Conservation (phyloP, 192 early-diverging fungal genomes). For the Mortierella alpina region DNA sequence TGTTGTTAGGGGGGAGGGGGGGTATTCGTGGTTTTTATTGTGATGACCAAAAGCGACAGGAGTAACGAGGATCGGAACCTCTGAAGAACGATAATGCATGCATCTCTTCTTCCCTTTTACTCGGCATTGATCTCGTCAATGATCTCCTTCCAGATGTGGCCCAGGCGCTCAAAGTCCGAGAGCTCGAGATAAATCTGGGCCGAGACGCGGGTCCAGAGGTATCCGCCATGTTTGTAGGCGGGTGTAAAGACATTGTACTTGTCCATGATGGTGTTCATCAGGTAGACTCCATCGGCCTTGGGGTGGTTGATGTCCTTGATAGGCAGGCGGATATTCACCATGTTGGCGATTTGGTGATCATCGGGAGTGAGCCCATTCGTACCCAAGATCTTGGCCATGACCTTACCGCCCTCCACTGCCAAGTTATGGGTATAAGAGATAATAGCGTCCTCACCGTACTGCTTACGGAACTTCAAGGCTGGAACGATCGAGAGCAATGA, state of each 20-base stretch:
- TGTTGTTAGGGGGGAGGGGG: no score
- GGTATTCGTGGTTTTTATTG: no score
- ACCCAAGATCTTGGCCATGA: conserved; percentile 67
- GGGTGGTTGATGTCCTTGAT: conserved; percentile 32
- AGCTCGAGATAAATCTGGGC: conserved; percentile 68
- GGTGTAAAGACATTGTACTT: conserved; percentile 54
- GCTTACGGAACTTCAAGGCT: conserved; percentile 63
- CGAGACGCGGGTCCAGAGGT: conserved; percentile 63
- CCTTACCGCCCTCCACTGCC: conserved; percentile 64
- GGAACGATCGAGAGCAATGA: conserved; percentile 47
- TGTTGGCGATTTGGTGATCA: conserved; percentile 58
- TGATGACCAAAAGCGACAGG: no score
- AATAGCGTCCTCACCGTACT: conserved; percentile 70
- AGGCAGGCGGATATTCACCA: conserved; percentile 72
- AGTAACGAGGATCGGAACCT: no score
- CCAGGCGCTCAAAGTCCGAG: conserved; percentile 60
- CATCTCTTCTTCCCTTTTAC: not conserved
- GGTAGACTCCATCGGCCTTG: not conserved
- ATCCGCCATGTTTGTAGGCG: conserved; percentile 57
- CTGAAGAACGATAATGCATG: no score
- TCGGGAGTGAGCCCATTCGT: conserved; percentile 63
- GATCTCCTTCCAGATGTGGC: conserved; percentile 56
- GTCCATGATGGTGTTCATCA: conserved; percentile 53
- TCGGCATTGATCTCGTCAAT: conserved; percentile 49
- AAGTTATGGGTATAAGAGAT: conserved; percentile 63